A percentile compares a stretch with the other conserved stretches of the same genome.
Evolutionary conservation across 1,284 basidiomycete genomes (phyloP).

Genomic region (Melanopsichium pennsylvanicum): DNA sequence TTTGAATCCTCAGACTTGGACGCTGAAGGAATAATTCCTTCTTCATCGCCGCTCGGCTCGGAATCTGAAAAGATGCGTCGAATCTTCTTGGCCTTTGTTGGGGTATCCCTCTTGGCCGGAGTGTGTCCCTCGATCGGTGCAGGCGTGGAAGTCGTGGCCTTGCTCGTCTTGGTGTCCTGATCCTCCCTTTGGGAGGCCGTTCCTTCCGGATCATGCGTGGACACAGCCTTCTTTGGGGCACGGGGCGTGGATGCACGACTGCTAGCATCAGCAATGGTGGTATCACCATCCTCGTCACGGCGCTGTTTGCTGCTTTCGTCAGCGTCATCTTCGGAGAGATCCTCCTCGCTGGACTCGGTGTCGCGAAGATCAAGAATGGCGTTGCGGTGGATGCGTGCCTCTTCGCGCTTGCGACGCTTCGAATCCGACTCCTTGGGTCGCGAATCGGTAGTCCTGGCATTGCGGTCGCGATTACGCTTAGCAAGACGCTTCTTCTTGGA

Average conservation of each 20-base stretch:
- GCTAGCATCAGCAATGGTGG: constrained; percentile 2
- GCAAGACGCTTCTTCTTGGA: constrained; percentile 36
- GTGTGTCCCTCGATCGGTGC: constrained; percentile 12
- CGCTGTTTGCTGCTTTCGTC: constrained; percentile 1
- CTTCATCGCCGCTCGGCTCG: constrained; percentile 26
- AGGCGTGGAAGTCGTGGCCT: constrained; percentile 9
- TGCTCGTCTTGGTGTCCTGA: constrained; percentile 12
- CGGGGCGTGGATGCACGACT: constrained; percentile 23
- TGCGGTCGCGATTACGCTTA: constrained; percentile 15
- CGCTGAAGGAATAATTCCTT: neutral
- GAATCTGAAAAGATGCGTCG: constrained; percentile 37
- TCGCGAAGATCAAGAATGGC: constrained; percentile 43
- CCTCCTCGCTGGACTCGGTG: constrained; percentile 44
- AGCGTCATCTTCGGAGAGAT: constrained; percentile 3
- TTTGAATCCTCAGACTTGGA: constrained; percentile 1
- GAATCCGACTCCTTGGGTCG: constrained; percentile 27
- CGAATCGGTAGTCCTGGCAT: constrained; percentile 1
- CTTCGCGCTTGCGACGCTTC: constrained; percentile 31
- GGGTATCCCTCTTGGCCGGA: constrained; percentile 16
- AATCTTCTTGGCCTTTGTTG: constrained; percentile 30
- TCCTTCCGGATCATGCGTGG: neutral
- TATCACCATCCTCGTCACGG: constrained; percentile 10
- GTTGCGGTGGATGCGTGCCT: constrained; percentile 36
- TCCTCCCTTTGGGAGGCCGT: neutral
- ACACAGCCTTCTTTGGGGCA: constrained; percentile 8